These are phyloP conservation scores for Pisolithus microcarpus DNA, from an alignment of 768 basidiomycete species.

Conservation along the genomic window DNA sequence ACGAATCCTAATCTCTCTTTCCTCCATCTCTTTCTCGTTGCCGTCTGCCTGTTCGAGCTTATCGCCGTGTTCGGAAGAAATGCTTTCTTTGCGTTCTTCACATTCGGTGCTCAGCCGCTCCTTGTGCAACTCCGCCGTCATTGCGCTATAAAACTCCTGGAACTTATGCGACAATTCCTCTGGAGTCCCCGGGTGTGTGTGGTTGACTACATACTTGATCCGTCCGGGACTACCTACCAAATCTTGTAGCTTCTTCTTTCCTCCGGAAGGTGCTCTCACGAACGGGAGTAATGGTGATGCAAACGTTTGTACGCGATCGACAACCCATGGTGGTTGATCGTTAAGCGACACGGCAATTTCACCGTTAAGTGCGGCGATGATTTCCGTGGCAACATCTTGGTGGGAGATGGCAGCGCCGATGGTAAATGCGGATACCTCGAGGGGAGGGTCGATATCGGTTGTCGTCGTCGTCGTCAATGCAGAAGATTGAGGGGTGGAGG, in stretches of 20 bases:
- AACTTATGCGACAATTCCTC: conserved; percentile 49
- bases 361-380: conserved; percentile 45
- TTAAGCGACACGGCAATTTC: conserved; percentile 49
- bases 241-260: conserved; percentile 27
- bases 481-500: conserved; percentile 4
- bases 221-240: conserved; percentile 19
- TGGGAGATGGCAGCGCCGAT: conserved; percentile 47
- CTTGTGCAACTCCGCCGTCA: conserved; percentile 57
- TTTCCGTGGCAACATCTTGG: conserved; percentile 45
- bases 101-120: conserved; percentile 17
- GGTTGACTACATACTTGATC: conserved; percentile 34
- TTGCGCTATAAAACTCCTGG: conserved; percentile 62
- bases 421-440: conserved; percentile 58
- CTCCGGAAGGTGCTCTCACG: conserved; percentile 27
- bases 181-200: conserved; percentile 34
- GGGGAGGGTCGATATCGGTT: conserved; percentile 27
- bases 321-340: conserved; percentile 48
- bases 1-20: conserved; percentile 40
- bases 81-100: not conserved
- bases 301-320: conserved; percentile 52
- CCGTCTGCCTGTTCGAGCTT: conserved; percentile 13
- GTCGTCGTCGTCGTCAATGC: conserved; percentile 25
- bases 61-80: conserved; percentile 3
- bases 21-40: conserved; percentile 17
- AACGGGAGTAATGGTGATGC: conserved; percentile 53